Percentiles rank a stretch among this genome's conserved stretches.
phyloP scores from a whole-genome alignment of 2,329 filamentous ascomycete genomes.

The Colletotrichum sp. region DNA sequence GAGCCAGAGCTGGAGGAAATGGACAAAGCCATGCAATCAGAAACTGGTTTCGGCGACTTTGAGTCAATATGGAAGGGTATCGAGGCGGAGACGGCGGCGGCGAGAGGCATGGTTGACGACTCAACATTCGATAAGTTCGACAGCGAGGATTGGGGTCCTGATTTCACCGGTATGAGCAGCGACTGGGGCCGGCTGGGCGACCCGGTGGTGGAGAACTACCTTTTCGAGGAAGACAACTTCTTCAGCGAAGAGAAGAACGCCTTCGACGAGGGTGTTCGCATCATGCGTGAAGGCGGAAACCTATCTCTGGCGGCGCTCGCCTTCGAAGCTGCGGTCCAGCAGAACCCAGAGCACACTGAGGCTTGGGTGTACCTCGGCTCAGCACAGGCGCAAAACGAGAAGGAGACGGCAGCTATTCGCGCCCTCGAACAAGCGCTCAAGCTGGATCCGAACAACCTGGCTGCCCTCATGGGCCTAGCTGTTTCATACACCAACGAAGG shows the following conservation, averaged over 20 bases:
- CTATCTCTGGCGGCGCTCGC: constrained; percentile 90
- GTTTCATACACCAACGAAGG: constrained; percentile 99
- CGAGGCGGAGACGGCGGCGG: constrained; percentile 73
- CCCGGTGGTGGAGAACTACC: constrained; percentile 83
- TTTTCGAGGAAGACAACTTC: constrained; percentile 94
- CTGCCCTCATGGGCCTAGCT: constrained; percentile 91
- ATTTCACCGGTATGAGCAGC: constrained; percentile 67
- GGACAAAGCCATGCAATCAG: constrained; percentile 70
- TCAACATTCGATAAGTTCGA: constrained; percentile 72
- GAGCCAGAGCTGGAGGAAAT: constrained; percentile 88
- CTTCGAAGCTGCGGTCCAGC: constrained; percentile 94
- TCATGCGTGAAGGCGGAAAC: constrained; percentile 93
- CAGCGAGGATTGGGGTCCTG: constrained; percentile 74
- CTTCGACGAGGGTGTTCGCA: constrained; percentile 90
- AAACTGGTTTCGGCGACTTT: constrained; percentile 83
- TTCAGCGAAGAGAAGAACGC: constrained; percentile 83
- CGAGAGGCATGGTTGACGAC: constrained; percentile 73
- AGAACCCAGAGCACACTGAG: constrained; percentile 83
- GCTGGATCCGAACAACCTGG: constrained; percentile 83
- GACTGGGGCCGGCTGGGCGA: constrained; percentile 69
- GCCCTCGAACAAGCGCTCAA: constrained; percentile 91
- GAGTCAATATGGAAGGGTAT: constrained; percentile 88
- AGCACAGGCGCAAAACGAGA: constrained; percentile 97
- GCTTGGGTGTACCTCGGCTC: constrained; percentile 93
- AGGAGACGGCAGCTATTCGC: constrained; percentile 93